Evolutionary conservation across 2,329 filamentous ascomycete species (phyloP).

Genomic region (Aspergillus glaucus): DNA sequence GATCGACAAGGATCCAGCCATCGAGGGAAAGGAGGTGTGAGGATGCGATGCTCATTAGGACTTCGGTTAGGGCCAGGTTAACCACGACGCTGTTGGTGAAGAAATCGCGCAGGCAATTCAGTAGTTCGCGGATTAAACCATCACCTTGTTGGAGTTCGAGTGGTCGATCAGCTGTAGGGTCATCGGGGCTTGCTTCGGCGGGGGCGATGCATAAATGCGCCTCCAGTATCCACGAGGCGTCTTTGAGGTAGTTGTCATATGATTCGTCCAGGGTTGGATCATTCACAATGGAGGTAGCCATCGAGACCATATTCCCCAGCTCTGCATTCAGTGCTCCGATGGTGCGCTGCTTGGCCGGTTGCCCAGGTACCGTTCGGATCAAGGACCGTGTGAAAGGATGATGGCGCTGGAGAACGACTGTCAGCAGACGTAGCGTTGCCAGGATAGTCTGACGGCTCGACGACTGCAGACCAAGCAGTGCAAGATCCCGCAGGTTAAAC

Average conservation of each 20-base stretch:
- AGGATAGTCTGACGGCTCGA: slow-evolving; percentile 82
- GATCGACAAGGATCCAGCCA: slow-evolving; percentile 79
- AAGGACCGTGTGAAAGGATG: slow-evolving; percentile 69
- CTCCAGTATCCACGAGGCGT: slow-evolving; percentile 48
- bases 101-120: slow-evolving; percentile 66
- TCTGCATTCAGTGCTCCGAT: slow-evolving; percentile 37
- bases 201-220: slow-evolving; percentile 30
- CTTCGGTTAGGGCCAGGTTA: slow-evolving; percentile 80
- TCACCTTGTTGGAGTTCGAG: slow-evolving; percentile 62
- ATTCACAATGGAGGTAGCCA: slow-evolving; percentile 33
- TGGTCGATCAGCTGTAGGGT: slow-evolving; percentile 53
- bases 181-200: slow-evolving; percentile 26
- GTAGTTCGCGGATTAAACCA: slow-evolving; percentile 46
- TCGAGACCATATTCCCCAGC: slow-evolving; percentile 30
- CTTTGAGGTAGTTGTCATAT: slow-evolving; percentile 39
- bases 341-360: slow-evolving; percentile 24
- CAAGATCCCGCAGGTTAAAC: slow-evolving; percentile 88
- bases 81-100: slow-evolving; percentile 87
- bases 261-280: slow-evolving; percentile 35
- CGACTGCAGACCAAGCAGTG: slow-evolving; percentile 77
- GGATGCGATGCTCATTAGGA: slow-evolving; percentile 71
- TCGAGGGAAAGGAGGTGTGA: slow-evolving; percentile 82
- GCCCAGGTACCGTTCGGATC: slow-evolving; percentile 52
- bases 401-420: slow-evolving; percentile 78
- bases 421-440: slow-evolving; percentile 80